Evolutionary conservation across 805 yeast species (phyloP).

Genomic region (Scheffersomyces lignosus): DNA sequence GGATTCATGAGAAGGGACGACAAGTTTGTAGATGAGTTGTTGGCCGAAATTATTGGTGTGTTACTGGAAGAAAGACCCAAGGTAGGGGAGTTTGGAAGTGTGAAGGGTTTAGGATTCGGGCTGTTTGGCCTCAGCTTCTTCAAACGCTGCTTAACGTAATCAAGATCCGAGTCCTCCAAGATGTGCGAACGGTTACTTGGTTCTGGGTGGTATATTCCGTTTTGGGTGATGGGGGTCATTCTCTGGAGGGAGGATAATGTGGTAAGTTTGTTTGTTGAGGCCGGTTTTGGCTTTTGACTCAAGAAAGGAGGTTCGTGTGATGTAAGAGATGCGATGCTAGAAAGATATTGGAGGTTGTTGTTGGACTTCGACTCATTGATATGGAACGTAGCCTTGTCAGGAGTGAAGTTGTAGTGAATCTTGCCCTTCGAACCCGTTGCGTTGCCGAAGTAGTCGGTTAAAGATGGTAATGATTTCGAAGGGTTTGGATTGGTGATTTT

Average conservation of each 20-base stretch:
- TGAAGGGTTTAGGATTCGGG: slow-evolving; percentile 36
- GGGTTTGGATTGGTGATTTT: slow-evolving; percentile 4
- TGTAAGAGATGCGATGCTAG: slow-evolving; percentile 40
- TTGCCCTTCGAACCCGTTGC: not conserved
- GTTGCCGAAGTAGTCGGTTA: slow-evolving; percentile 46
- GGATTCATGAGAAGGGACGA: slow-evolving; percentile 37
- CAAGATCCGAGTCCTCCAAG: slow-evolving; percentile 48
- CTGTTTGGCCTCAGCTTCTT: slow-evolving; percentile 54
- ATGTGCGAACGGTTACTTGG: slow-evolving; percentile 16
- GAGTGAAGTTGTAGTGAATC: not conserved
- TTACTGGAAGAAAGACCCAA: slow-evolving; percentile 37
- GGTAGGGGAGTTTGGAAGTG: slow-evolving; percentile 46
- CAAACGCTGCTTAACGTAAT: slow-evolving; percentile 43
- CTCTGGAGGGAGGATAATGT: slow-evolving; percentile 54
- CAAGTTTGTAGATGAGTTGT: slow-evolving; percentile 39
- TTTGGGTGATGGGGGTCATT: slow-evolving; percentile 54
- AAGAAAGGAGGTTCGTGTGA: slow-evolving; percentile 22
- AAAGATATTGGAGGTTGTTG: slow-evolving; percentile 36
- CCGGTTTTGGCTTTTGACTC: slow-evolving; percentile 24
- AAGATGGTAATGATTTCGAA: slow-evolving; percentile 52
- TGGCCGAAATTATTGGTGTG: slow-evolving; percentile 45
- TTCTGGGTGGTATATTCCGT: slow-evolving; percentile 8
- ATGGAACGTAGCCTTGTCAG: slow-evolving; percentile 4
- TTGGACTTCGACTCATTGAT: slow-evolving; percentile 26
- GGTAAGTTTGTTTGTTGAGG: slow-evolving; percentile 19